Percentiles rank a stretch among this genome's conserved stretches.
Conservation (phyloP, 1,139 yeast species). For the Candida gigantensis region DNA sequence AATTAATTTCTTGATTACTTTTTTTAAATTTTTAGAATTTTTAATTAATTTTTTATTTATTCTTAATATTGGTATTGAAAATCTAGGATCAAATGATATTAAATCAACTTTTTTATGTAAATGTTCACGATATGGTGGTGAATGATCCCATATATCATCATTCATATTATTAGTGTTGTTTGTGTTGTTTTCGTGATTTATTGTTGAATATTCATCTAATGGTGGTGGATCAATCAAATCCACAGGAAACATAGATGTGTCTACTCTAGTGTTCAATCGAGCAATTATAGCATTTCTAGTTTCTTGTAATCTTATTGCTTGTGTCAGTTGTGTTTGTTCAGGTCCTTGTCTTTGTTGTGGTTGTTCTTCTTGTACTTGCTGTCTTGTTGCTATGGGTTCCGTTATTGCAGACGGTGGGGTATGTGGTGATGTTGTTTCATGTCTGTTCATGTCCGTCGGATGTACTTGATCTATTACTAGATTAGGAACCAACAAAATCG, state of each 20-base stretch:
- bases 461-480: no score
- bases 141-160: conserved; percentile 19
- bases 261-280: conserved; percentile 11
- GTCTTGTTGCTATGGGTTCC: no score
- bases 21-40: conserved; percentile 26
- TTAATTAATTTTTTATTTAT: conserved; percentile 35
- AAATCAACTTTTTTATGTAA: conserved; percentile 40
- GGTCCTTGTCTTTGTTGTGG: neutral
- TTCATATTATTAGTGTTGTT: neutral
- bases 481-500: no score
- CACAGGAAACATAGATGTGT: conserved; percentile 6
- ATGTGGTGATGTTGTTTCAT: no score
- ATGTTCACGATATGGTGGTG: conserved; percentile 41
- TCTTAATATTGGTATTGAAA: conserved; percentile 36
- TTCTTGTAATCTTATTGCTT: conserved; percentile 5
- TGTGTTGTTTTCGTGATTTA: neutral
- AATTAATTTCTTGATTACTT: conserved; percentile 28
- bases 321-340: neutral
- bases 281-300: conserved; percentile 15
- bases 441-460: no score
- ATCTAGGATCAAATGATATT: conserved; percentile 44
- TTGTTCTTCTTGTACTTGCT: conserved; percentile 2
- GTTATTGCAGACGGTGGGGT: no score
- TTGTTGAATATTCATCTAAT: conserved; percentile 20
- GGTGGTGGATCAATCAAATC: conserved; percentile 19